Base-by-base conservation (phyloP, 148 eudicot species). In the Bassia scoparia region DNA sequence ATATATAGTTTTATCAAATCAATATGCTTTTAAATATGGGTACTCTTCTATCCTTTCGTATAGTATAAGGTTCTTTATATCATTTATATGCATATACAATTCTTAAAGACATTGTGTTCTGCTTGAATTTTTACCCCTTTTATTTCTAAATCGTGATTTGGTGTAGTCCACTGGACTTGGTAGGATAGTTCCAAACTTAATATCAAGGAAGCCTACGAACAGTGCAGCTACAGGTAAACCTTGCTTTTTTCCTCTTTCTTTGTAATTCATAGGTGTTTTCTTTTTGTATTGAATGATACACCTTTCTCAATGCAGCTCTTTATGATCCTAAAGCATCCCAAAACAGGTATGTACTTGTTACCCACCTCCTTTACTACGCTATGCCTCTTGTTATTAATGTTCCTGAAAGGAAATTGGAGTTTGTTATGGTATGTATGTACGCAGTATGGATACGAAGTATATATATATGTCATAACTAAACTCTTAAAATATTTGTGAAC, bases 161-260 rank as follows among this genome's bases (percentile, higher is more conserved):
- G 81, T 92, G 72, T 93, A 88, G 70, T 92, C 98, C 30, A 92
- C 98, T 63, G 96, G 93, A 68, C 98, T 92, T 83, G 96, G 98
- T 64, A 87, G 96, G 82, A 87, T 92, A 80, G 98, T 92, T 26
- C 98, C 98, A 41, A 92, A 92, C 78, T 78, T 92, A 78, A 87
- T 92, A 68, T 92, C 98, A 58, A 85, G 96, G 84, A 95, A 92
- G 90, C 97, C 87, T 75, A 92, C 99, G 69, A 95, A 92, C 76
- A 90, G 89, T 84, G 96, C 94, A 21, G 99, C 99, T 77, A 95
- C 97, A 82, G 93, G 99, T 90, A 72, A 64, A 26, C 9, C 64
- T 60, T 46, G 14, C 3, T 18, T 50, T 4, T 16, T 17, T 21
- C 4, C 10, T 5, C 21, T 52, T 2, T 21, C 23, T 52, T 52